phyloP scores from a whole-genome alignment of 163 green algal species.

The Chlorella variabilis region DNA sequence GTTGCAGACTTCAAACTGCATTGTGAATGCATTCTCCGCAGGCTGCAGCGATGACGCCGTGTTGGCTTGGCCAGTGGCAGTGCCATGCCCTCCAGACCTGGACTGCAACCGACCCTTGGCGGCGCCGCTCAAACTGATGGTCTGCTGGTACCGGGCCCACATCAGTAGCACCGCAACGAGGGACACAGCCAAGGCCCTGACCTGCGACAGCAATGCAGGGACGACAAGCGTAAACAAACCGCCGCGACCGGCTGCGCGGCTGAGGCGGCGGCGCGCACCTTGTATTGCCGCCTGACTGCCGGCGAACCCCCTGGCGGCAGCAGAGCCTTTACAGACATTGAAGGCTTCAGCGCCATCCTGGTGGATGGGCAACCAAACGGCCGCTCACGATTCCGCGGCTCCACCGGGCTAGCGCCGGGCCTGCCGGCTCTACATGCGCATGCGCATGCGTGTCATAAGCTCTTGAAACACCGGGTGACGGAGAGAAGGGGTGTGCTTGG shows the following conservation, averaged over 20 bases:
- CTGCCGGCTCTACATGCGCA: too few relatives aligned
- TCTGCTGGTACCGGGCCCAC: conserved; percentile 9
- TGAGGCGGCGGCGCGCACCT: background rate
- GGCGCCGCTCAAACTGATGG: background rate
- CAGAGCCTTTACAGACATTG: background rate
- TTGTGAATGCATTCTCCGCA: background rate
- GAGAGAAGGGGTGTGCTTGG: too few relatives aligned
- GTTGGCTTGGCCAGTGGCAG: background rate
- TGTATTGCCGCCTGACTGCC: background rate
- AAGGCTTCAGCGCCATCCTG: background rate
- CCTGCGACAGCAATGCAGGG: conserved; percentile 1
- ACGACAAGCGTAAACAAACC: too few relatives aligned
- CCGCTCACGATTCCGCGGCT: too few relatives aligned
- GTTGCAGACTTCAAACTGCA: conserved; percentile 10
- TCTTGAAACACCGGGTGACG: too few relatives aligned
- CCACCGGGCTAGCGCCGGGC: too few relatives aligned
- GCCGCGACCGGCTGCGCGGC: too few relatives aligned
- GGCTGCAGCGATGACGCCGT: background rate
- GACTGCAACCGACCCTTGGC: background rate
- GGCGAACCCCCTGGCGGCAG: background rate
- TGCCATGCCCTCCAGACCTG: background rate
- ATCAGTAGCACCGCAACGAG: background rate
- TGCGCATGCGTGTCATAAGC: too few relatives aligned
- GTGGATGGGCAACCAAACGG: too few relatives aligned
- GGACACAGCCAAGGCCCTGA: background rate